Conservation (phyloP, 1,284 basidiomycete genomes). For the Ustilago vetiveriae region DNA sequence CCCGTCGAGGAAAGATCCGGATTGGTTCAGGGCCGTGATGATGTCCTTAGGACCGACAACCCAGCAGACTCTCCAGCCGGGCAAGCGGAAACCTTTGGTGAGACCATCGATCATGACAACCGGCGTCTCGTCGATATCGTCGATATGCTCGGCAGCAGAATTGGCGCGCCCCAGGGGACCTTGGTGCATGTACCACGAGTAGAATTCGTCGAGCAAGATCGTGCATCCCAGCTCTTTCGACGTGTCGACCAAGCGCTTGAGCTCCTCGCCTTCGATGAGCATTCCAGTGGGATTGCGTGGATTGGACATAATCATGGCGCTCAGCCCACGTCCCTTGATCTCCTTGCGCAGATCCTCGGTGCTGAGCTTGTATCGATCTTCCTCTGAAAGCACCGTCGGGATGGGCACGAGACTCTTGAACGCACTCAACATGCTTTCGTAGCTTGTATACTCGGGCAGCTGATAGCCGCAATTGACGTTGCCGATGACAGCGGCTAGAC, state of each 20-base stretch:
- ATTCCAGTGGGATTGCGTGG: slow-evolving; percentile 92
- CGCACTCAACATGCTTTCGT: slow-evolving; percentile 78
- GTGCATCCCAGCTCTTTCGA: slow-evolving; percentile 78
- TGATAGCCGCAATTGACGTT: slow-evolving; percentile 77
- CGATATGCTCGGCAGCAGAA: slow-evolving; percentile 82
- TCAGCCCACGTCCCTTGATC: slow-evolving; percentile 72
- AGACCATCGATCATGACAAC: slow-evolving; percentile 88
- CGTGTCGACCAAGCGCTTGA: slow-evolving; percentile 80
- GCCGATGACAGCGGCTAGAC: slow-evolving; percentile 88
- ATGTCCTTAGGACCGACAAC: slow-evolving; percentile 73
- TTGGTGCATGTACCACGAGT: slow-evolving; percentile 85
- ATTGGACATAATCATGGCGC: slow-evolving; percentile 87
- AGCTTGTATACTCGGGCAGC: slow-evolving; percentile 83
- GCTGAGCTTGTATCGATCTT: slow-evolving; percentile 77
- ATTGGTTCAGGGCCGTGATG: slow-evolving; percentile 54
- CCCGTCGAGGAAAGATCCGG: slow-evolving; percentile 56
- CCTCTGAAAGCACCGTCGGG: slow-evolving; percentile 68
- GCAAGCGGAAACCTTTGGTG: slow-evolving; percentile 77
- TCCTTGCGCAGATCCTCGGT: slow-evolving; percentile 71
- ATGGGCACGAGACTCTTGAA: slow-evolving; percentile 82
- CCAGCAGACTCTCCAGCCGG: slow-evolving; percentile 77
- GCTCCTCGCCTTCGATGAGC: slow-evolving; percentile 74
- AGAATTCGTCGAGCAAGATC: slow-evolving; percentile 88
- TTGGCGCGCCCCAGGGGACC: slow-evolving; percentile 81
- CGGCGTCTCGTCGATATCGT: slow-evolving; percentile 83